A percentile compares a stretch with the other conserved stretches of the same genome.
These are phyloP conservation scores for Manihot esculenta DNA, from an alignment of 441 rosid species.

Conservation along the genomic window DNA sequence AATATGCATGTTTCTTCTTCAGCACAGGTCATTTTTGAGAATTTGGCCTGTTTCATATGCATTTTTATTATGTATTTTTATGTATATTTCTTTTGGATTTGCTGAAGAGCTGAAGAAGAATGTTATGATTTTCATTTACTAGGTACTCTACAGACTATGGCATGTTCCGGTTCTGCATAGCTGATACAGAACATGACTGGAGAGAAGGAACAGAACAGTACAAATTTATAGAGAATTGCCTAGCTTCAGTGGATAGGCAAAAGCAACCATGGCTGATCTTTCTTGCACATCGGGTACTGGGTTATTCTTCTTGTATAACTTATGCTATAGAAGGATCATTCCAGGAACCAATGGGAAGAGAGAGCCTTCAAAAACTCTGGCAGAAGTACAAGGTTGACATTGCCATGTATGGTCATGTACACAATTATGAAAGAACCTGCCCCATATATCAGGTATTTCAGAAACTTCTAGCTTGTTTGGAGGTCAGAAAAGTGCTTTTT, in stretches of 20 bases:
- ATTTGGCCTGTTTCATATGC: background rate
- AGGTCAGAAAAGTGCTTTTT: too few relatives aligned
- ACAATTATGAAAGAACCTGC: slow-evolving; percentile 82
- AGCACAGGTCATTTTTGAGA: background rate
- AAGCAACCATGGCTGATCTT: slow-evolving; percentile 89
- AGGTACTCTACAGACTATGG: slow-evolving; percentile 86
- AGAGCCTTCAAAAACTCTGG: slow-evolving; percentile 80
- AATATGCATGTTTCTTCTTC: background rate
- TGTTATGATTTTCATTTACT: slow-evolving; percentile 8
- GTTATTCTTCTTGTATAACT: slow-evolving; percentile 56
- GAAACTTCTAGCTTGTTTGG: too few relatives aligned
- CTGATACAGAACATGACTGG: slow-evolving; percentile 88
- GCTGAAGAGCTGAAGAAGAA: background rate
- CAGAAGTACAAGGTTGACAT: slow-evolving; percentile 85
- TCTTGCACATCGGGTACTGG: slow-evolving; percentile 85
- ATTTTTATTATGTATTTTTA: too few relatives aligned
- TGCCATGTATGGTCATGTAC: slow-evolving; percentile 76
- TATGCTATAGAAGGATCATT: slow-evolving; percentile 68
- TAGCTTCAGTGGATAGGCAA: slow-evolving; percentile 71
- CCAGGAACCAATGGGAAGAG: slow-evolving; percentile 85
- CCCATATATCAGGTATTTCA: slow-evolving; percentile 74
- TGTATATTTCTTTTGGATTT: too few relatives aligned
- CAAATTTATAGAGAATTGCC: slow-evolving; percentile 67
- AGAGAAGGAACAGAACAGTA: slow-evolving; percentile 85
- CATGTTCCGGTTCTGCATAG: slow-evolving; percentile 83